A percentile compares a stretch with the other conserved stretches of the same genome.
phyloP scores from a whole-genome alignment of 805 yeast species.

The Saturnispora sekii region DNA sequence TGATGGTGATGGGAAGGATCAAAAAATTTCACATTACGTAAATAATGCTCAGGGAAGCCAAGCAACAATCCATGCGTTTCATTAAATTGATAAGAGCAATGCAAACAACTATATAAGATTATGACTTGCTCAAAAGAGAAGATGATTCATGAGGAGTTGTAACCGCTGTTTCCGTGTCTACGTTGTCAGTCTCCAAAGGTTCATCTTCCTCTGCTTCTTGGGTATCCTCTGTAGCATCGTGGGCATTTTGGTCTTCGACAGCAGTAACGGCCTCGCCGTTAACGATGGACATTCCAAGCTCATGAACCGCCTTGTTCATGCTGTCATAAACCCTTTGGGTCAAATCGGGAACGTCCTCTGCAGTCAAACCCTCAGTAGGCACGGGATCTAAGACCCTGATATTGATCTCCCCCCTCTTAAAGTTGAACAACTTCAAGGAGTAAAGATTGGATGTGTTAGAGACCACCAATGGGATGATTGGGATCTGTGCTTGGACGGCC shows the following conservation, averaged over 20 bases:
- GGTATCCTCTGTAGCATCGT: background rate
- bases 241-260: background rate
- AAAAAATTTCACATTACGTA: background rate
- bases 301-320: constrained; percentile 40
- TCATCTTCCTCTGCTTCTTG: constrained; percentile 5
- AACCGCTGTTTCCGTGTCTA: background rate
- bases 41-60: background rate
- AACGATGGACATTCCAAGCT: constrained; percentile 35
- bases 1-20: too few species aligned
- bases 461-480: constrained; percentile 81
- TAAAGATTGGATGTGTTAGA: constrained; percentile 74
- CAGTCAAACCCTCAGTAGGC: constrained; percentile 55
- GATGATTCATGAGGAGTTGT: constrained; percentile 8
- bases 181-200: background rate
- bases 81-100: background rate
- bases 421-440: constrained; percentile 49
- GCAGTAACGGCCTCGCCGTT: constrained; percentile 13
- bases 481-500: constrained; percentile 87
- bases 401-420: constrained; percentile 66
- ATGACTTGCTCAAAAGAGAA: constrained; percentile 4
- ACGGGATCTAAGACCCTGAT: constrained; percentile 79
- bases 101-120: background rate
- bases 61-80: background rate
- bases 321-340: constrained; percentile 42
- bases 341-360: constrained; percentile 61